Conservation (phyloP, 2,329 filamentous ascomycete species). For the Paramyrothecium sp. region DNA sequence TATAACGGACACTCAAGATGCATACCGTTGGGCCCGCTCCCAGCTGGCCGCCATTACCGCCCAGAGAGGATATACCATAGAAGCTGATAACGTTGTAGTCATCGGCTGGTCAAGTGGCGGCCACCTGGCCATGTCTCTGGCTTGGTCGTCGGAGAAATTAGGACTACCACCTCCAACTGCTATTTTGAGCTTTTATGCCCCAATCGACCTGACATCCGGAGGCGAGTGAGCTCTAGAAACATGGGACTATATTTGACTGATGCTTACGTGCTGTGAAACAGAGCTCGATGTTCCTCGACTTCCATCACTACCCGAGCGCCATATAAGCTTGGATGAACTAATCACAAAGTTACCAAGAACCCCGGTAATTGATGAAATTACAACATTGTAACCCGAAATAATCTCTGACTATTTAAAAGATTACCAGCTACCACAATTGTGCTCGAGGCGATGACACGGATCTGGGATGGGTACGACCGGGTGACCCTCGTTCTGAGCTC, state of each 20-base stretch:
- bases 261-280: too few relatives aligned
- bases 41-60: neutral
- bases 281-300: too few relatives aligned
- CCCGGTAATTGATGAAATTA: neutral
- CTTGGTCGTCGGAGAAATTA: neutral
- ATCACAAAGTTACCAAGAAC: neutral
- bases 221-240: neutral
- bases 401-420: neutral
- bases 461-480: neutral
- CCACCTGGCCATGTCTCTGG: neutral
- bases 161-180: neutral
- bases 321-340: neutral
- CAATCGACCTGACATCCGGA: neutral
- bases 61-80: neutral
- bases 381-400: neutral
- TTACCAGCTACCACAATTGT: neutral
- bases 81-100: neutral
- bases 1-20: slow-evolving; percentile 42
- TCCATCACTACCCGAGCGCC: neutral
- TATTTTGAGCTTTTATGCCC: neutral
- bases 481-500: neutral
- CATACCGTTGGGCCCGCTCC: slow-evolving; percentile 32
- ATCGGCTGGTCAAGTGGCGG: slow-evolving; percentile 1
- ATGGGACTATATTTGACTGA: too few relatives aligned
- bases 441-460: neutral